Percentiles rank a stretch among this genome's conserved stretches.
Conservation (phyloP, 768 basidiomycete genomes). For the Collybiopsis luxurians region DNA sequence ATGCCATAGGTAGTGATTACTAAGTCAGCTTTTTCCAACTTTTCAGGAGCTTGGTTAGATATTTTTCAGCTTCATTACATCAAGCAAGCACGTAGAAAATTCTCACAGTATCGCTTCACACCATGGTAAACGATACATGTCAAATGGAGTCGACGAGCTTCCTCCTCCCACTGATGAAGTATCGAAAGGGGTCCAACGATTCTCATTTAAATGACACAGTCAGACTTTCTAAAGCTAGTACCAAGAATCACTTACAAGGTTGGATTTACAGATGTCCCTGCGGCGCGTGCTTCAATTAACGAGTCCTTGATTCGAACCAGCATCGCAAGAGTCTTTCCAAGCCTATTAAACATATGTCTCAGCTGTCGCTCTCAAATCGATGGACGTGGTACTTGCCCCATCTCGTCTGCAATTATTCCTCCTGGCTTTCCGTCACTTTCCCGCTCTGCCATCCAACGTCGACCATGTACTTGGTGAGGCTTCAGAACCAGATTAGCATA, state of each 20-base stretch:
- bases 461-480: constrained; percentile 85
- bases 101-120: constrained; percentile 10
- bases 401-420: constrained; percentile 90
- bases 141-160: constrained; percentile 68
- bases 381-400: constrained; percentile 53
- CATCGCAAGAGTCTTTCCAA: constrained; percentile 91
- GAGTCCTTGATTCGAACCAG: constrained; percentile 85
- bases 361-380: neutral
- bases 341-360: constrained; percentile 30
- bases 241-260: neutral
- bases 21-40: constrained; percentile 56
- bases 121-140: constrained; percentile 80
- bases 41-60: constrained; percentile 44
- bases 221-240: constrained; percentile 57
- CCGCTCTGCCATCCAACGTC: constrained; percentile 83
- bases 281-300: constrained; percentile 63
- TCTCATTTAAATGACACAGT: constrained; percentile 67
- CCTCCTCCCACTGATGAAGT: constrained; percentile 87
- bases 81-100: neutral
- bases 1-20: constrained; percentile 88
- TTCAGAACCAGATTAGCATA: constrained; percentile 49
- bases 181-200: constrained; percentile 87
- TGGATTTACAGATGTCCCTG: constrained; percentile 33
- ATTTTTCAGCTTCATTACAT: neutral
- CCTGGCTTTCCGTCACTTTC: constrained; percentile 78